Conservation (phyloP, 1,139 yeast genomes). For the Lodderomyces theae region DNA sequence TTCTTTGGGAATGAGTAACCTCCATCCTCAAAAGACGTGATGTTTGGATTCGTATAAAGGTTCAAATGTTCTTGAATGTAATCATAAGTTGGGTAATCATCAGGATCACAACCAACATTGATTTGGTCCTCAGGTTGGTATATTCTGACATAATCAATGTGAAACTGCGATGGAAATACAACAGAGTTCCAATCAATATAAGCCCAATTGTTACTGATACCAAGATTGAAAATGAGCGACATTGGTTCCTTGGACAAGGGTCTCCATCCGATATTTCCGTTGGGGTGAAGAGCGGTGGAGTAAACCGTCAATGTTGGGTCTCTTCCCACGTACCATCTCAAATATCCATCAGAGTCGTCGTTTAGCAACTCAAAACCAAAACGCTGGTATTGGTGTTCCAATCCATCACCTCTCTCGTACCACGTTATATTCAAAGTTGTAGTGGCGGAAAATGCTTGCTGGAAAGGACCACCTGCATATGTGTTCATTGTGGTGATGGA, state of each 20-base stretch:
- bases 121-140: conserved; percentile 63
- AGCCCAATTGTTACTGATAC: conserved; percentile 80
- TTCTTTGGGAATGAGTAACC: conserved; percentile 65
- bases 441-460: conserved; percentile 78
- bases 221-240: conserved; percentile 75
- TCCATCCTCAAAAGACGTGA: conserved; percentile 64
- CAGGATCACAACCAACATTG: conserved; percentile 73
- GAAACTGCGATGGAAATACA: conserved; percentile 64
- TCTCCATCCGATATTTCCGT: conserved; percentile 81
- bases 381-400: conserved; percentile 52
- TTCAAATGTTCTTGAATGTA: conserved; percentile 63
- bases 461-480: conserved; percentile 81
- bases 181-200: conserved; percentile 78
- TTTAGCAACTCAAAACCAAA: conserved; percentile 77
- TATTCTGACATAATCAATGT: conserved; percentile 73
- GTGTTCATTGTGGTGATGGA: conserved; percentile 69
- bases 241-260: conserved; percentile 82
- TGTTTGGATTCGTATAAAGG: conserved; percentile 62
- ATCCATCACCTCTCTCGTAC: conserved; percentile 59
- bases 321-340: conserved; percentile 79
- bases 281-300: conserved; percentile 68
- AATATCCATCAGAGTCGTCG: conserved; percentile 65
- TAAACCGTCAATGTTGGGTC: conserved; percentile 62
- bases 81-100: conserved; percentile 66
- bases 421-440: conserved; percentile 69